Base-by-base conservation (phyloP, 2,329 filamentous ascomycete species). In the Cercospora nicotianae region DNA sequence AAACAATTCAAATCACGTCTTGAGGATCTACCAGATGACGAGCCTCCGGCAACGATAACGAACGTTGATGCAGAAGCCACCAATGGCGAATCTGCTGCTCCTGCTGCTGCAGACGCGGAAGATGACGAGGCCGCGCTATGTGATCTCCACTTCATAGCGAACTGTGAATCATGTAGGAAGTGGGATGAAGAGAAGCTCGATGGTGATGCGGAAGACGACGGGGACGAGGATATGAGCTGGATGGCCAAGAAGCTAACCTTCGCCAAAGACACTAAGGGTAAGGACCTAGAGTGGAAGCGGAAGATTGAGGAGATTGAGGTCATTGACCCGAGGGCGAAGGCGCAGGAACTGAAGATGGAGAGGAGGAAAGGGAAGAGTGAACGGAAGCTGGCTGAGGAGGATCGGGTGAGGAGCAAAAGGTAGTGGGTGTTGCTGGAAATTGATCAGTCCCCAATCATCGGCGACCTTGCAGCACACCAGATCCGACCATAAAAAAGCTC, bases 81-180 rank as follows among this genome's bases (percentile, higher is more conserved):
- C 3, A 58, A 72, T 45, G 66, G 63, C 13, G 66, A 64, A 59
- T 55, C 67, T 23, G 61, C 53, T 1, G 60, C 18, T 60, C 64
- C 65, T 3, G 51, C 45, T 18, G 68, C 63, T 2, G 42, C 65
- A 23, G 78, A 81, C 33, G 79, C 77, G 69, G 89, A 90, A 2
- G 88, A 91, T 45, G 76, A 78, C 6, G 92, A 96, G 77, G 89
- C 88, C 2, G 86, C 86, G 60, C 84, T 96, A 3, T 99, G 95
- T 77, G 95, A 98, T 78, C 82, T 99, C 39, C 95, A 99, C 78
- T 99, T 98, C 79, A 96, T 99, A 70, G 91, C 91, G 60, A 92
- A 96, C 75, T 99, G 95, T 79, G 93, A 97, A 77, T 97, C 93
- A 55, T 98, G 95, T 79, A 89, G 87, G 67, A 87, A 90, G 0